Conservation (phyloP, 805 yeast species). For the Candida nemodendra region DNA sequence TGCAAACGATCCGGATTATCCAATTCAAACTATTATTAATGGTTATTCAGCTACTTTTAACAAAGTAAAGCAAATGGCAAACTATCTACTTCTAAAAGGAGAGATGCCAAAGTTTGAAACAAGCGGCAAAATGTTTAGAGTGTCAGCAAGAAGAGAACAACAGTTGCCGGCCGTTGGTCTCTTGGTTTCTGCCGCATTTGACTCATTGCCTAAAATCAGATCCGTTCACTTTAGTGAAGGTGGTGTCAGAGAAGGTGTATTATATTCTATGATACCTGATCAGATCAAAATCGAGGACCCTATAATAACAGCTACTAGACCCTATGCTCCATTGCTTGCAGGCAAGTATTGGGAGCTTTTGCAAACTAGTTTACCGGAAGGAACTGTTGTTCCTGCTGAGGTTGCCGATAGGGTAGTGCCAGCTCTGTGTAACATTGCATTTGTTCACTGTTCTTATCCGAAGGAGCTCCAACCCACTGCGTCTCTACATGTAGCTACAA, state of each 20-base stretch:
- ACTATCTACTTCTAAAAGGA: conserved; percentile 49
- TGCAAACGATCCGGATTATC: conserved; percentile 51
- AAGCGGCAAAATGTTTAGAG: conserved; percentile 52
- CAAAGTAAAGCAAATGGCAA: conserved; percentile 50
- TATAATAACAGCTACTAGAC: conserved; percentile 62
- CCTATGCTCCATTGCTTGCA: conserved; percentile 68
- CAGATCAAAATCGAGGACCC: conserved; percentile 67
- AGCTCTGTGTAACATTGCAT: conserved; percentile 71
- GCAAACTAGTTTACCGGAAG: conserved; percentile 53
- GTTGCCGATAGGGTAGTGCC: conserved; percentile 61
- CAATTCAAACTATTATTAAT: conserved; percentile 66
- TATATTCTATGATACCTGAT: conserved; percentile 60
- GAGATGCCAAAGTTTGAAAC: conserved; percentile 41
- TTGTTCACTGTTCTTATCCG: conserved; percentile 74
- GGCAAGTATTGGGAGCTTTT: conserved; percentile 54
- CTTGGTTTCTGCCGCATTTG: conserved; percentile 59
- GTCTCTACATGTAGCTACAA: conserved; percentile 67
- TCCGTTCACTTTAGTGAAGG: conserved; percentile 72
- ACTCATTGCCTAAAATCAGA: conserved; percentile 57
- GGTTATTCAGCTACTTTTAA: conserved; percentile 61
- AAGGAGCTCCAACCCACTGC: conserved; percentile 75
- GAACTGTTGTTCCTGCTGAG: conserved; percentile 52
- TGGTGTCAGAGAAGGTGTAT: conserved; percentile 74
- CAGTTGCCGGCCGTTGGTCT: conserved; percentile 73
- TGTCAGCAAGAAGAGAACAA: conserved; percentile 61